Conservation (phyloP, 805 yeast genomes). For the Sugiyamaella qingdaonensis region DNA sequence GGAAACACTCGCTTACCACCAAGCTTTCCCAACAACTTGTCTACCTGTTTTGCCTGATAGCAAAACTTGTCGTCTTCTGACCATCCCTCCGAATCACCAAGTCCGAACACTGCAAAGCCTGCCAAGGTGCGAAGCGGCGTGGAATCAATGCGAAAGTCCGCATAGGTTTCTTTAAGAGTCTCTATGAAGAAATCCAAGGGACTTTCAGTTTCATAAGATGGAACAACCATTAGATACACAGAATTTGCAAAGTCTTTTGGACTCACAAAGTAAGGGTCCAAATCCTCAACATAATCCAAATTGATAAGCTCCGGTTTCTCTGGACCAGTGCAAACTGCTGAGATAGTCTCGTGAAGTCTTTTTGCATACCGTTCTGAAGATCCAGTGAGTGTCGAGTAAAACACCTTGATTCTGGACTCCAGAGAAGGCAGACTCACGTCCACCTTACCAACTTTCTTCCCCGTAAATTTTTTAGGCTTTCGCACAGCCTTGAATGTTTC, state of each 20-base stretch:
- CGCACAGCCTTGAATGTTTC: conserved; percentile 9
- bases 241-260: conserved; percentile 44
- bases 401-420: conserved; percentile 44
- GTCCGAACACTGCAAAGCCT: conserved; percentile 82
- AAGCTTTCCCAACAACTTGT: conserved; percentile 67
- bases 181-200: conserved; percentile 87
- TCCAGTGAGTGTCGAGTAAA: conserved; percentile 85
- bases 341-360: conserved; percentile 36
- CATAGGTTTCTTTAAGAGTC: conserved; percentile 70
- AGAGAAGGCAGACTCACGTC: conserved; percentile 2
- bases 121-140: conserved; percentile 63
- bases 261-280: conserved; percentile 74
- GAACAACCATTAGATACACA: conserved; percentile 68
- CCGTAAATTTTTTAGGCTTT: conserved; percentile 19
- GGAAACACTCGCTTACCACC: conserved; percentile 89
- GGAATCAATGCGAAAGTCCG: conserved; percentile 82
- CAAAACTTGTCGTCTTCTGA: conserved; percentile 65
- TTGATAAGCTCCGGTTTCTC: conserved; percentile 51
- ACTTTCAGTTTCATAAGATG: conserved; percentile 89
- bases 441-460: background rate
- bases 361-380: conserved; percentile 69
- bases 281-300: conserved; percentile 77
- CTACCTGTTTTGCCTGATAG: conserved; percentile 75
- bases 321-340: background rate
- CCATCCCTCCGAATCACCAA: conserved; percentile 88